Evolutionary conservation across 2,329 filamentous ascomycete genomes (phyloP).

Genomic region (Diplodia mutila): DNA sequence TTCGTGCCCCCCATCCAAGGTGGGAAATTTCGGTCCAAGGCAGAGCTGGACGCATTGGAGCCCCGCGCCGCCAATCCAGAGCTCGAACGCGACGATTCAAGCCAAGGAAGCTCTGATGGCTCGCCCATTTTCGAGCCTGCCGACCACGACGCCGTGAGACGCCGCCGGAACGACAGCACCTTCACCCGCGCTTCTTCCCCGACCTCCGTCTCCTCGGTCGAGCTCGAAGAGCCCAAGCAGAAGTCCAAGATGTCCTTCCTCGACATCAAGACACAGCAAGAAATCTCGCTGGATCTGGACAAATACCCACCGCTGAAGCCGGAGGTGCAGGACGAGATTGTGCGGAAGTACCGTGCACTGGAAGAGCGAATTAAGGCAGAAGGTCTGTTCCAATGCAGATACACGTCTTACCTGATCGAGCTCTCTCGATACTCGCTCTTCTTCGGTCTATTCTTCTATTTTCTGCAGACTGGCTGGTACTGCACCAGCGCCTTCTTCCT

Average conservation of each 20-base stretch:
- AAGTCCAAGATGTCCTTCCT: conserved; percentile 63
- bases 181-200: conserved; percentile 54
- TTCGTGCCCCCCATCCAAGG: conserved; percentile 92
- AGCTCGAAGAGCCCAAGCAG: conserved; percentile 36
- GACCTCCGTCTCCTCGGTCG: conserved; percentile 63
- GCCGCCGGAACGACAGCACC: conserved; percentile 42
- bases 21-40: conserved; percentile 69
- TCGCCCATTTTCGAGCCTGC: conserved; percentile 64
- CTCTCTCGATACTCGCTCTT: conserved; percentile 71
- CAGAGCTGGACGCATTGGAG: conserved; percentile 36
- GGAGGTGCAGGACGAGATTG: conserved; percentile 73
- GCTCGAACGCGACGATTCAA: conserved; percentile 43
- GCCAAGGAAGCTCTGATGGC: conserved; percentile 54
- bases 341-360: conserved; percentile 79
- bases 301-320: conserved; percentile 81
- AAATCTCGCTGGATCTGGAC: conserved; percentile 74
- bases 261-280: conserved; percentile 72
- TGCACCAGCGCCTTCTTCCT: conserved; percentile 72
- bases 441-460: conserved; percentile 61
- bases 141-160: conserved; percentile 39
- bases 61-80: conserved; percentile 12
- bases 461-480: conserved; percentile 49
- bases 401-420: conserved; percentile 78
- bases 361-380: conserved; percentile 71
- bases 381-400: conserved; percentile 84